Conservation (phyloP, 2,329 filamentous ascomycete species). For the Trichoderma sp. region DNA sequence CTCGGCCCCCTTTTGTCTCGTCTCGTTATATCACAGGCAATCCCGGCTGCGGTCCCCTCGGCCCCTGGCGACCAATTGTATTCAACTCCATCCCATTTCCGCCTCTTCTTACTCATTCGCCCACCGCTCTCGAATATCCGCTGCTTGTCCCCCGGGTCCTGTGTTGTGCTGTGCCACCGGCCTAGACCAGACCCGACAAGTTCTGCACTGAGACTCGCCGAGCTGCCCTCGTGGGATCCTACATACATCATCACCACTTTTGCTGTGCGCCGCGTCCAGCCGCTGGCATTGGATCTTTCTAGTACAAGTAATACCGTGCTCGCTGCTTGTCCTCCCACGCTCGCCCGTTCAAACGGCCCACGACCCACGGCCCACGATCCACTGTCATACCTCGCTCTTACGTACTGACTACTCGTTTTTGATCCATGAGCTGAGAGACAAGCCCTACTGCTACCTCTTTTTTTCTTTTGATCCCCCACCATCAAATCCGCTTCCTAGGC, state of each 20-base stretch:
- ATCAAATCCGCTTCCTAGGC: conserved; percentile 5
- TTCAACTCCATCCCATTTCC: background rate
- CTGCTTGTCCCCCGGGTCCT: background rate
- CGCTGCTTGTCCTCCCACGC: conserved; percentile 10
- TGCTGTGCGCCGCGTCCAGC: conserved; percentile 27
- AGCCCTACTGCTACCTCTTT: conserved; percentile 17
- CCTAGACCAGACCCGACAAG: conserved; percentile 15
- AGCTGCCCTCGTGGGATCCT: background rate
- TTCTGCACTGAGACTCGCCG: conserved; percentile 1
- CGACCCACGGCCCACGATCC: conserved; percentile 28
- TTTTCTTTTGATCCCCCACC: conserved; percentile 16
- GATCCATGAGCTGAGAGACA: conserved; percentile 22
- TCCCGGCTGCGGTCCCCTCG: background rate
- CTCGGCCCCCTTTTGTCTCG: conserved; percentile 15
- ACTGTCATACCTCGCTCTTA: conserved; percentile 35
- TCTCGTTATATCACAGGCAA: conserved; percentile 1
- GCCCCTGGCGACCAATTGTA: conserved; percentile 12
- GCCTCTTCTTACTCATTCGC: conserved; percentile 4
- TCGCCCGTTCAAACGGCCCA: conserved; percentile 19
- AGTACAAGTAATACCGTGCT: background rate
- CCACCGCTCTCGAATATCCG: conserved; percentile 11
- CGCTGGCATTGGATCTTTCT: conserved; percentile 31
- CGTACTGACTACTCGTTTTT: conserved; percentile 31
- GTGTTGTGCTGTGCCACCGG: conserved; percentile 9
- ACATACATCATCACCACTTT: conserved; percentile 21